Evolutionary conservation across 176 grass and related monocot species (phyloP), one percentile per base, ranked within the genome.

Genomic region (Neostapfia colusana): DNA sequence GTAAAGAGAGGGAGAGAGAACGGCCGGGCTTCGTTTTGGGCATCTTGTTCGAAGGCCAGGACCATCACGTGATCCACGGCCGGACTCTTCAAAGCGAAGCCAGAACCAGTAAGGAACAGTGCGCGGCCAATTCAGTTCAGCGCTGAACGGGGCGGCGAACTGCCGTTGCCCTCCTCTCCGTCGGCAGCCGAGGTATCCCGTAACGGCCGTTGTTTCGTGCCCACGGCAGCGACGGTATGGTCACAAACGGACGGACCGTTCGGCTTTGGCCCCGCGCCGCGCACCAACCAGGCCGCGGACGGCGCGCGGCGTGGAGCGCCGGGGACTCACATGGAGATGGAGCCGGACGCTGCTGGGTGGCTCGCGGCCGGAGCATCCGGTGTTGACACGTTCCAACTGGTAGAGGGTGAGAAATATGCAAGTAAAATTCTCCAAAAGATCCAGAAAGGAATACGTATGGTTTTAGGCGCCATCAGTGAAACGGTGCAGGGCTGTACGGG

Each of bases 241-340:
- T 51, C 45, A 46, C 44, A 15, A 46, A 8, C 49, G 18, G 18
- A 1, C 16, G 49, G 53, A 24, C 53, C 53, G 53, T 24, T 56
- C 53, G 53, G 53, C n/a, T 24, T 56, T 56, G 53, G 53, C 7
- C 20, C 53, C n/a, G 2, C 53, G 53, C 53, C n/a, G 2, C 53
- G 53, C 53, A 23, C 21, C 7, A 57, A 23, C 21, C n/a, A 3
- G 10, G 54, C 21, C n/a, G 20, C 34, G 35, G 13, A 4, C 3
- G 48, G 5, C 49, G 51, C n/a, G 50, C 81, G 31, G 60, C 63
- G 59, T 9, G 63, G 39, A 2, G 36, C 54, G 70, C 24, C 54
- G 38, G 78, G 26, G 51, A 20, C 26, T 26, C 51, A 37, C 39
- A 58, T 46, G 17, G 26, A 83, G 63, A 57, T 21, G 59, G 46